Evolutionary conservation across 1,284 basidiomycete genomes (phyloP).

Genomic region (Malassezia nana): DNA sequence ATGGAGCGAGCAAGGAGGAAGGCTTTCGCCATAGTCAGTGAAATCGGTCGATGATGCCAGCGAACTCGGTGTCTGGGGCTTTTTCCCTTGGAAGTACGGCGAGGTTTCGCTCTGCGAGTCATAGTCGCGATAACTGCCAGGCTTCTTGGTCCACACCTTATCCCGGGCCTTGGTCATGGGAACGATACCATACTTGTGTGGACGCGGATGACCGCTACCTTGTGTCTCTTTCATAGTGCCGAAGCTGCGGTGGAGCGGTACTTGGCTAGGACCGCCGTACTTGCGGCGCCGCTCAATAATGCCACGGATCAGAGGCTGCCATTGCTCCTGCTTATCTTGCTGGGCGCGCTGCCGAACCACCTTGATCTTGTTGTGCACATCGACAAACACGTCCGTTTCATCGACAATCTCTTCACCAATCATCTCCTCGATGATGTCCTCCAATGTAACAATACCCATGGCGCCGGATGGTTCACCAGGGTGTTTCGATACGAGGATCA

Average conservation of each 20-base stretch:
- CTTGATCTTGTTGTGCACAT: constrained; percentile 41
- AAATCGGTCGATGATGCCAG: constrained; percentile 13
- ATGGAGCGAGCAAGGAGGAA: constrained; percentile 12
- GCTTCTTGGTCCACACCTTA: constrained; percentile 36
- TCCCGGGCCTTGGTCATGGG: constrained; percentile 21
- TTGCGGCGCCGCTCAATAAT: constrained; percentile 46
- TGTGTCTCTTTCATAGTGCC: constrained; percentile 26
- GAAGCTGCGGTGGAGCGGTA: constrained; percentile 32
- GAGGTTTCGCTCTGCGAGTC: constrained; percentile 3
- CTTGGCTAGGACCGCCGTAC: constrained; percentile 30
- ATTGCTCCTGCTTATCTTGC: constrained; percentile 19
- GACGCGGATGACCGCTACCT: constrained; percentile 5
- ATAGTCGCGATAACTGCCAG: constrained; percentile 17
- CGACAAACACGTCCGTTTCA: constrained; percentile 46
- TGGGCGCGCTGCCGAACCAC: constrained; percentile 23
- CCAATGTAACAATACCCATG: constrained; percentile 50
- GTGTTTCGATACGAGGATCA: constrained; percentile 72
- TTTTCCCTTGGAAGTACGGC: neutral
- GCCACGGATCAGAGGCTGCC: constrained; percentile 43
- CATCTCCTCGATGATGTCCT: constrained; percentile 57
- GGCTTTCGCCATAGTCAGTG: constrained; percentile 17
- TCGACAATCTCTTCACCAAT: constrained; percentile 47
- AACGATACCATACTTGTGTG: constrained; percentile 25
- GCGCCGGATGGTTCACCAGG: constrained; percentile 72
- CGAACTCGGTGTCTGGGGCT: constrained; percentile 9